Evolutionary conservation across 1,284 basidiomycete species (phyloP).

Genomic region (Papiliotrema nemorosa): DNA sequence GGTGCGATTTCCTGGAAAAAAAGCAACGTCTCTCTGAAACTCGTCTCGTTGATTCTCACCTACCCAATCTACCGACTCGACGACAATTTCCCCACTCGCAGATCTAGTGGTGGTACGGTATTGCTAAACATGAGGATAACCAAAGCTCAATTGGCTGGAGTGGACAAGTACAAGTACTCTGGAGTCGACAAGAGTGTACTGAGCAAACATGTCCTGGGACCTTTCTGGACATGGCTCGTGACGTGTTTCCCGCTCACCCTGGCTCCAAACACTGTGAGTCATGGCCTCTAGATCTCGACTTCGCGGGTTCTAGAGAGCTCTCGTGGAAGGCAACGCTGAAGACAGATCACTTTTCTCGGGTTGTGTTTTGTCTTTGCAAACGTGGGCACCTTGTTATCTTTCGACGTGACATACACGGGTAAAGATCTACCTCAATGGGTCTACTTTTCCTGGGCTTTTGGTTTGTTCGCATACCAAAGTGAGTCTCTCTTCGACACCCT

Average conservation of each 20-base stretch:
- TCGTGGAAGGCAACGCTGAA: background rate
- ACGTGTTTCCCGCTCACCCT: conserved; percentile 80
- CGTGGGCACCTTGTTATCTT: conserved; percentile 75
- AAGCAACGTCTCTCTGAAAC: too few species aligned
- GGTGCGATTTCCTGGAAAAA: too few species aligned
- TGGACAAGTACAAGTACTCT: conserved; percentile 59
- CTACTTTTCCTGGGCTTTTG: conserved; percentile 85
- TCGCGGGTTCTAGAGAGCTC: background rate
- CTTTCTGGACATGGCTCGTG: conserved; percentile 94
- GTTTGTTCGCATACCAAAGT: conserved; percentile 89
- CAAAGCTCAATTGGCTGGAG: conserved; percentile 48
- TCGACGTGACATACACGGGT: conserved; percentile 70
- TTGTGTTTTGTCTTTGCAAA: conserved; percentile 79
- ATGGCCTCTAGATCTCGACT: too few species aligned
- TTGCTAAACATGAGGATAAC: conserved; percentile 44
- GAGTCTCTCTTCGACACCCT: conserved; percentile 53
- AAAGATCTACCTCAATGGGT: conserved; percentile 72
- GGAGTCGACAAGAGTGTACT: conserved; percentile 55
- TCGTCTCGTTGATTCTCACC: too few species aligned
- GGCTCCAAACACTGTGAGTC: conserved; percentile 83
- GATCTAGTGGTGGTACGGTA: too few species aligned
- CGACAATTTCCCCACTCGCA: too few species aligned
- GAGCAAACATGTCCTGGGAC: conserved; percentile 61
- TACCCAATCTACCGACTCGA: too few species aligned
- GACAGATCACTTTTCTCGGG: conserved; percentile 76